Conservation (phyloP, 2,329 filamentous ascomycete genomes). For the Ascosphaera acerosa region DNA sequence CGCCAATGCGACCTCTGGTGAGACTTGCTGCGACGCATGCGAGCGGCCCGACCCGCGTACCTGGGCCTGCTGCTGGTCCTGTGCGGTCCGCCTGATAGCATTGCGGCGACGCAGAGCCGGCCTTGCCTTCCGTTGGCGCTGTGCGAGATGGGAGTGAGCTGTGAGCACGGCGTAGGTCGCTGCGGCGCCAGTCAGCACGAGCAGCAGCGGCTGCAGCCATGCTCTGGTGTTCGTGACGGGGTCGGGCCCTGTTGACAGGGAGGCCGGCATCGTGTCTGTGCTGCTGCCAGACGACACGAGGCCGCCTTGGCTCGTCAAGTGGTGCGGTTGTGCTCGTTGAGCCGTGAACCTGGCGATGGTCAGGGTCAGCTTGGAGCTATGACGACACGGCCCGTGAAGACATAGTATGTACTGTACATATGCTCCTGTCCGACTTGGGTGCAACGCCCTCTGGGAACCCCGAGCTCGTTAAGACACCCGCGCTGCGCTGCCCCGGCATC, state of each 20-base stretch:
- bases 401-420: no score
- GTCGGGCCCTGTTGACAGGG: neutral
- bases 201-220: conserved; percentile 11
- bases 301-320: no score
- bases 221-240: neutral
- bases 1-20: conserved; percentile 7
- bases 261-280: neutral
- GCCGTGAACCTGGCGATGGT: no score
- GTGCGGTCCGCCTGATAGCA: conserved; percentile 13
- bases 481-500: no score
- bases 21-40: neutral
- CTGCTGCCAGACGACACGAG: no score
- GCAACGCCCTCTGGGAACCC: no score
- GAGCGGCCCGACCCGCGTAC: conserved; percentile 8
- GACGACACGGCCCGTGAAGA: no score
- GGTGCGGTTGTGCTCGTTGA: no score
- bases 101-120: conserved; percentile 15
- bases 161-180: conserved; percentile 19
- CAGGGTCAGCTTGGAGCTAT: no score
- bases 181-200: conserved; percentile 18
- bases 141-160: conserved; percentile 13
- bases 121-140: conserved; percentile 8
- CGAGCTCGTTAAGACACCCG: no score
- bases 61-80: no score
- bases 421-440: no score